Base-by-base conservation (phyloP, 2,329 filamentous ascomycete species). In the Botrytis tulipae region DNA sequence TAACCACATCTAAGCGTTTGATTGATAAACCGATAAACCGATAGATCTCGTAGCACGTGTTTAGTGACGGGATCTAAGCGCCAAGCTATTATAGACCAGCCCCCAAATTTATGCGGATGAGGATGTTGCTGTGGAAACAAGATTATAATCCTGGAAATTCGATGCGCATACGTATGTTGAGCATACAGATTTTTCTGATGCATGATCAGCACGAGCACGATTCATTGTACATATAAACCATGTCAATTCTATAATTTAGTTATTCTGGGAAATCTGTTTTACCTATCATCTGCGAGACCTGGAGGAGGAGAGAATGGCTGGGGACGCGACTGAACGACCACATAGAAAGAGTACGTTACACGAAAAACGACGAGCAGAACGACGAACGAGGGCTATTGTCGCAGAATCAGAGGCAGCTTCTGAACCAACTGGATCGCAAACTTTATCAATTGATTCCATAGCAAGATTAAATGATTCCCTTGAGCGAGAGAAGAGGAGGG, bases 371-470 rank as follows among this genome's bases (percentile, higher is more conserved):
- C 72, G 72, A 73, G 72, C 72, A 44, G 72, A 61, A 46, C 66
- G 75, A 63, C 67, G 69, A 66, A 75, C 76, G 32, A 68, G 65
- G 44, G 76, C 76, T 22, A 69, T 77, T 67, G 76, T 74, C 63
- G 69, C 77, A 29, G 76, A 73, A 75, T 75, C 76, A 25, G 72
- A 76, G 18, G 61, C 73, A 1, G 66, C 76, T 32, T 73, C 77
- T 25, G 79, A 79, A 20, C 74, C 78, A 61, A 74, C 78, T 10
- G 77, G 75, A 40, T 77, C 78, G 35, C 79, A 81, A 59, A 71
- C 76, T 32, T 67, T 82, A 62, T 81, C 80, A 44, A 78, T 77
- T 44, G 77, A 81, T 76, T 77, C 81, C 8, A 48, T 82, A 57
- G 77, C 78, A 25, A 78, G 77, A 72, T 74, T 82, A 6, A 79